Conservation (phyloP, 2,329 filamentous ascomycete genomes). For the Lojkania enalia region DNA sequence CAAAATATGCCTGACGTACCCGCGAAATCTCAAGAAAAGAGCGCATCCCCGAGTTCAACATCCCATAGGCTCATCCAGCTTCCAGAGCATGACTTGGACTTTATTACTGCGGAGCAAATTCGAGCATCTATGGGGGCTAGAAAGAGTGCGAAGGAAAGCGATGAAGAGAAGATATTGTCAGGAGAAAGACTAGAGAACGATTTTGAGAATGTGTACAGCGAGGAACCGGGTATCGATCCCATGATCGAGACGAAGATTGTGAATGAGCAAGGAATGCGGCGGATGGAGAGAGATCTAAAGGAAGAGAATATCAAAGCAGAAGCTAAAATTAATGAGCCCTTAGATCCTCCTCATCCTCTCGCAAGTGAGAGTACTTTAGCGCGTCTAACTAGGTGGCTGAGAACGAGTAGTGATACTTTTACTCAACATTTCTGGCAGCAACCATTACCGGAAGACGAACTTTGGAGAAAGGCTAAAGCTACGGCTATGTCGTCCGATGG, state of each 20-base stretch:
- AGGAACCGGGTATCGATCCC: conserved; percentile 20
- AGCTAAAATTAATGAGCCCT: background rate
- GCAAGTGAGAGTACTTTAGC: conserved; percentile 31
- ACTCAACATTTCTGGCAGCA: conserved; percentile 38
- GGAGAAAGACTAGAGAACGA: conserved; percentile 34
- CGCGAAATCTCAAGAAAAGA: no score
- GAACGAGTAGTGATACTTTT: conserved; percentile 28
- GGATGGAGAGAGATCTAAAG: conserved; percentile 25
- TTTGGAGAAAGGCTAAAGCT: background rate
- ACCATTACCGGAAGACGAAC: conserved; percentile 23
- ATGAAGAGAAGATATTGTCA: conserved; percentile 17
- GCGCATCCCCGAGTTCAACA: conserved; percentile 21
- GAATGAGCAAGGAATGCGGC: conserved; percentile 35
- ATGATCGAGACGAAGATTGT: conserved; percentile 30
- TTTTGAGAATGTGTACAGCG: conserved; percentile 21
- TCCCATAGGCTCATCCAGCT: conserved; percentile 36
- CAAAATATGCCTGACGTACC: no score
- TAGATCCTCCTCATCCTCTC: conserved; percentile 3
- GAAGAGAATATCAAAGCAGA: conserved; percentile 8
- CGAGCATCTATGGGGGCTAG: conserved; percentile 47
- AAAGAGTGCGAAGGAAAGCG: conserved; percentile 12
- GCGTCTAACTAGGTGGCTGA: conserved; percentile 35
- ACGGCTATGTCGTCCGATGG: background rate
- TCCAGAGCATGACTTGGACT: conserved; percentile 46
- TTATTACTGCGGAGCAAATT: conserved; percentile 47